phyloP scores from a whole-genome alignment of 1,139 yeast species.

The Geotrichum reessii region DNA sequence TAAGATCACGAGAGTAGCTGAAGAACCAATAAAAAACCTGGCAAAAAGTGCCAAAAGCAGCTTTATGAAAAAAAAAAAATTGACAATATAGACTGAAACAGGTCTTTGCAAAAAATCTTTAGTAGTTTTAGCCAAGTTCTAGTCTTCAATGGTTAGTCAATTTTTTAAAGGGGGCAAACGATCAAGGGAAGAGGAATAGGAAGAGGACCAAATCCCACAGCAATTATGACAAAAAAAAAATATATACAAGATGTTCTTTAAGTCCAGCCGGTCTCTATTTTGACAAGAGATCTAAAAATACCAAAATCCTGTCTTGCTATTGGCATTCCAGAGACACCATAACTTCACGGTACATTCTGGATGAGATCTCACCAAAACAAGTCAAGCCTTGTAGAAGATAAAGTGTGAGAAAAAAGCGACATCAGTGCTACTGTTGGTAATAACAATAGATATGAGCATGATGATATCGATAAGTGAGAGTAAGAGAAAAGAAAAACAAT shows the following conservation, averaged over 20 bases:
- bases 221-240: too few species aligned
- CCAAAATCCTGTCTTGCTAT: too few species aligned
- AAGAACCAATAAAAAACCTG: background rate
- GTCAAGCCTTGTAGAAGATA: background rate
- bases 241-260: too few species aligned
- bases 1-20: background rate
- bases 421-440: background rate
- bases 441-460: background rate
- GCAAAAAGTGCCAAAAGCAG: background rate
- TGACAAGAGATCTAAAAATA: too few species aligned
- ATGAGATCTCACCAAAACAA: background rate
- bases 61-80: background rate
- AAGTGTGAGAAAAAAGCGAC: background rate
- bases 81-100: background rate
- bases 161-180: too few species aligned
- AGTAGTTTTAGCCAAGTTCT: too few species aligned
- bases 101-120: background rate
- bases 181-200: too few species aligned
- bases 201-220: too few species aligned
- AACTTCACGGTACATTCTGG: too few species aligned
- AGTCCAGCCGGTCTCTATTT: too few species aligned
- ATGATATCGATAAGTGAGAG: background rate
- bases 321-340: too few species aligned
- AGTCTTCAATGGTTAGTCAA: too few species aligned
- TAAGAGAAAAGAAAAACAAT: background rate